Evolutionary conservation across 495 filamentous ascomycete genomes (phyloP).

Genomic region (Recurvomyces mirabilis): DNA sequence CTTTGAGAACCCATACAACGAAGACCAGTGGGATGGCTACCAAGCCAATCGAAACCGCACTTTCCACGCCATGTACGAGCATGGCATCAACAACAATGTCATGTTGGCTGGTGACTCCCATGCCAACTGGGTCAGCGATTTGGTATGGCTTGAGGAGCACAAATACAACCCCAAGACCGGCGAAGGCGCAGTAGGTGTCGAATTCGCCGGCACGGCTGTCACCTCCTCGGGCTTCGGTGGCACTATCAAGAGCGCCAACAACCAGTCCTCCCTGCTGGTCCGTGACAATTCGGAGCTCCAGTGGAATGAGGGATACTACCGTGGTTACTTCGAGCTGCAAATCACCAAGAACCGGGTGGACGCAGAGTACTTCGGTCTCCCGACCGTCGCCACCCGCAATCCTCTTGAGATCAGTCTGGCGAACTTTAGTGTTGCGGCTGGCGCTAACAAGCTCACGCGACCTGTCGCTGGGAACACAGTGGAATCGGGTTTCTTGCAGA

Average conservation of each 20-base stretch:
- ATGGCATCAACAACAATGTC: slow-evolving; percentile 52
- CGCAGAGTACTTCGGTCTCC: slow-evolving; percentile 43
- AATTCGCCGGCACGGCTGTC: slow-evolving; percentile 54
- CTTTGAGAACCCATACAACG: slow-evolving; percentile 39
- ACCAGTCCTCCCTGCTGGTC: slow-evolving; percentile 32
- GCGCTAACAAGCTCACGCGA: slow-evolving; percentile 40
- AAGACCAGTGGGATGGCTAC: slow-evolving; percentile 54
- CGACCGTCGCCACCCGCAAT: slow-evolving; percentile 23
- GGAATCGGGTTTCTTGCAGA: slow-evolving; percentile 37
- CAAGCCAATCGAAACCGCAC: slow-evolving; percentile 50
- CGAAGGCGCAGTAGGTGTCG: slow-evolving; percentile 47
- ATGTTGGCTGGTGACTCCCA: slow-evolving; percentile 55
- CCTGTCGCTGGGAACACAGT: slow-evolving; percentile 34
- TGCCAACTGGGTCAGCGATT: slow-evolving; percentile 50
- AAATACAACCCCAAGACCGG: slow-evolving; percentile 46
- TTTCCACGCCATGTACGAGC: slow-evolving; percentile 31
- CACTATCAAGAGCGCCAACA: slow-evolving; percentile 33
- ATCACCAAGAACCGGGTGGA: slow-evolving; percentile 22
- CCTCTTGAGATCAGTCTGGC: slow-evolving; percentile 42
- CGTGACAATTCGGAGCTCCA: slow-evolving; percentile 46
- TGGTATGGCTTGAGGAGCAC: slow-evolving; percentile 45
- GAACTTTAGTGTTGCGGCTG: slow-evolving; percentile 43
- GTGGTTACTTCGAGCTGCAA: slow-evolving; percentile 35
- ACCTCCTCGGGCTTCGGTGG: slow-evolving; percentile 36
- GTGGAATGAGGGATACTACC: slow-evolving; percentile 57